These are phyloP conservation scores for Clitopilus passeckerianus DNA, from an alignment of 768 basidiomycete species.

Conservation along the genomic window DNA sequence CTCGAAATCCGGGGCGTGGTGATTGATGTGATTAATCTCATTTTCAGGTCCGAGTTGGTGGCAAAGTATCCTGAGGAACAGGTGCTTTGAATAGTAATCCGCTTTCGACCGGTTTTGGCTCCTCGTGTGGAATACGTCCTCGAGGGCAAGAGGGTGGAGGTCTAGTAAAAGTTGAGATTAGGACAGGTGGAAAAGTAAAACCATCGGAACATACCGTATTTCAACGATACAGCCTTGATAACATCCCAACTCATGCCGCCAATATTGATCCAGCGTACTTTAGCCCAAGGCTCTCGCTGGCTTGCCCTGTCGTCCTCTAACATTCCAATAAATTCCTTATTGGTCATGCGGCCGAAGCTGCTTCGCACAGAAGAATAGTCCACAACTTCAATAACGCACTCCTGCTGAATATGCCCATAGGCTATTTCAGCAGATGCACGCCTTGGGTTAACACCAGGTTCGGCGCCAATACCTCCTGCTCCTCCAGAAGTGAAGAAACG, in stretches of 20 bases:
- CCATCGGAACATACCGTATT: conserved; percentile 44
- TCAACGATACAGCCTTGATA: conserved; percentile 59
- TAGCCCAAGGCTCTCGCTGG: conserved; percentile 53
- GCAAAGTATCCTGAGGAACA: conserved; percentile 65
- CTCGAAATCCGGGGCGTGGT: background rate
- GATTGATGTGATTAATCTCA: conserved; percentile 6
- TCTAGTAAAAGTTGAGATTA: conserved; percentile 27
- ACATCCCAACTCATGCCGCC: conserved; percentile 71
- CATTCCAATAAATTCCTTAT: conserved; percentile 54
- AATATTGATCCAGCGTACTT: conserved; percentile 73
- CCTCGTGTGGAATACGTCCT: conserved; percentile 60
- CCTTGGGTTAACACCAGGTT: conserved; percentile 69
- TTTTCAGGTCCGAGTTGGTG: conserved; percentile 46
- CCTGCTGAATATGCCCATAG: conserved; percentile 53
- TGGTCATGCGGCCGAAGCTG: conserved; percentile 52
- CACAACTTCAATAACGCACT: conserved; percentile 61
- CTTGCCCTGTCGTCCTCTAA: conserved; percentile 40
- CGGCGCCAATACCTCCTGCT: conserved; percentile 48
- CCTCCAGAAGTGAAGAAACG: conserved; percentile 22
- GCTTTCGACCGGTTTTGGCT: conserved; percentile 57
- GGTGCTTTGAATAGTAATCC: conserved; percentile 66
- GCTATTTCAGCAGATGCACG: conserved; percentile 48
- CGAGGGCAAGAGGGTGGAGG: conserved; percentile 67
- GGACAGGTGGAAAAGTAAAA: background rate
- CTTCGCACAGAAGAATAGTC: conserved; percentile 60